A percentile compares a stretch with the other conserved stretches of the same genome.
These are phyloP conservation scores for Coccomyxa sp. DNA, from an alignment of 139 green algal genomes.

Conservation along the genomic window DNA sequence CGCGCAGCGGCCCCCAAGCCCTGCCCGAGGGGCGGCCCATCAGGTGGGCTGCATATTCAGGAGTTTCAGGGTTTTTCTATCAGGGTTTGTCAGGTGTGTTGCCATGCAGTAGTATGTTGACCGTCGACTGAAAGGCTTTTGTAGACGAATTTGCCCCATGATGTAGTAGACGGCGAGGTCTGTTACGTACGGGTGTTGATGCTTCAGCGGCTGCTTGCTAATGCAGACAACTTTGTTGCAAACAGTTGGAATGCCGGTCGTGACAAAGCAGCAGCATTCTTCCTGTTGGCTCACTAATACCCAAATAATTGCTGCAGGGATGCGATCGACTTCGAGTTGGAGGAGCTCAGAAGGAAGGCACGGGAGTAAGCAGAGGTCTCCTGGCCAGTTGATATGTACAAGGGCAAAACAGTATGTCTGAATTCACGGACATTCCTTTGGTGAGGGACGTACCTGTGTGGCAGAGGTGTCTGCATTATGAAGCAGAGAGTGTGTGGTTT, in stretches of 20 bases:
- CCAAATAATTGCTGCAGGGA: conserved; percentile 39
- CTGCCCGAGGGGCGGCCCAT: conserved; percentile 19
- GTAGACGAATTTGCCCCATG: background rate
- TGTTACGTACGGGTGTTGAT: background rate
- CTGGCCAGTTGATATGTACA: too few relatives aligned
- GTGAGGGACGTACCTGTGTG: too few relatives aligned
- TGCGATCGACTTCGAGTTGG: conserved; percentile 80
- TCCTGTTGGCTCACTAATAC: background rate
- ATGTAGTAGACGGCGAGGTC: background rate
- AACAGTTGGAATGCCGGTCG: too few relatives aligned
- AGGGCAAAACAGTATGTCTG: too few relatives aligned
- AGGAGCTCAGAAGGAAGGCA: conserved; percentile 58
- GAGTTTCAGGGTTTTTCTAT: conserved; percentile 46
- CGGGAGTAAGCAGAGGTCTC: background rate
- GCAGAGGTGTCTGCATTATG: too few relatives aligned
- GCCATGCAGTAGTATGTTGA: background rate
- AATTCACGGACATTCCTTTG: too few relatives aligned
- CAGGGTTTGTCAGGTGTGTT: conserved; percentile 30
- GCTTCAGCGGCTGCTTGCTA: background rate
- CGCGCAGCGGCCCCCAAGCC: conserved; percentile 50
- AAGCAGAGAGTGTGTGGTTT: too few relatives aligned
- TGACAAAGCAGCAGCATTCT: background rate
- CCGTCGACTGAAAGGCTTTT: background rate
- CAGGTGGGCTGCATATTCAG: conserved; percentile 46
- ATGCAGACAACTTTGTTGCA: background rate